A percentile compares a stretch with the other conserved stretches of the same genome.
Conservation (phyloP, 352 stramenopile genomes). For the Phytophthora pseudosyringae region DNA sequence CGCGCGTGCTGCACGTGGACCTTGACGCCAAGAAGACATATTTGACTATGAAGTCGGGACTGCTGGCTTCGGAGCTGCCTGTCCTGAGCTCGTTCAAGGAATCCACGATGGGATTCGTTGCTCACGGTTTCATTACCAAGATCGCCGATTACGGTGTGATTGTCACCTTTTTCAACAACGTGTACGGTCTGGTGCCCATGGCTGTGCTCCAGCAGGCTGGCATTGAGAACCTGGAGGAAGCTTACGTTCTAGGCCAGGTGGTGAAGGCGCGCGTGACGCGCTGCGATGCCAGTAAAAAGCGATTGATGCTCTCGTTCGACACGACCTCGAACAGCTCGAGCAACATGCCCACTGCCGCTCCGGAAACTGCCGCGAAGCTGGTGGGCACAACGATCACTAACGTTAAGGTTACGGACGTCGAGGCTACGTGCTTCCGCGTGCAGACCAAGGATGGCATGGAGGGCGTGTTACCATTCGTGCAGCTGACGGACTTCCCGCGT, state of each 20-base stretch:
- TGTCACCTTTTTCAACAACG: slow-evolving; percentile 96
- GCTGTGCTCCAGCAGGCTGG: slow-evolving; percentile 84
- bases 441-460: slow-evolving; percentile 79
- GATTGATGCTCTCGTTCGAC: slow-evolving; percentile 89
- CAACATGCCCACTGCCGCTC: slow-evolving; percentile 21
- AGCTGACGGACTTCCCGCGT: slow-evolving; percentile 87
- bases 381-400: slow-evolving; percentile 66
- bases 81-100: slow-evolving; percentile 81
- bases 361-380: slow-evolving; percentile 37
- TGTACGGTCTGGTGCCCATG: slow-evolving; percentile 93
- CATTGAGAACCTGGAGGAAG: slow-evolving; percentile 84
- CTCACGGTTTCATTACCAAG: slow-evolving; percentile 94
- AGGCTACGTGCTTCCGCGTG: slow-evolving; percentile 72
- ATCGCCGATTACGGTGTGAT: slow-evolving; percentile 93
- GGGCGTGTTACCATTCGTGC: slow-evolving; percentile 78
- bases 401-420: slow-evolving; percentile 73
- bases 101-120: slow-evolving; percentile 72
- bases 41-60: slow-evolving; percentile 90
- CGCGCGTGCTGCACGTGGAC: slow-evolving; percentile 86
- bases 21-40: slow-evolving; percentile 93
- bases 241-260: slow-evolving; percentile 88
- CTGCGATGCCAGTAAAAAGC: slow-evolving; percentile 79
- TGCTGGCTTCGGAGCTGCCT: slow-evolving; percentile 79
- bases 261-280: slow-evolving; percentile 82
- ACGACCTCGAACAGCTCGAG: slow-evolving; percentile 37